Evolutionary conservation across 352 stramenopile genomes (phyloP), one percentile per base, ranked within the genome.

Genomic region (Globisporangium radiosum): DNA sequence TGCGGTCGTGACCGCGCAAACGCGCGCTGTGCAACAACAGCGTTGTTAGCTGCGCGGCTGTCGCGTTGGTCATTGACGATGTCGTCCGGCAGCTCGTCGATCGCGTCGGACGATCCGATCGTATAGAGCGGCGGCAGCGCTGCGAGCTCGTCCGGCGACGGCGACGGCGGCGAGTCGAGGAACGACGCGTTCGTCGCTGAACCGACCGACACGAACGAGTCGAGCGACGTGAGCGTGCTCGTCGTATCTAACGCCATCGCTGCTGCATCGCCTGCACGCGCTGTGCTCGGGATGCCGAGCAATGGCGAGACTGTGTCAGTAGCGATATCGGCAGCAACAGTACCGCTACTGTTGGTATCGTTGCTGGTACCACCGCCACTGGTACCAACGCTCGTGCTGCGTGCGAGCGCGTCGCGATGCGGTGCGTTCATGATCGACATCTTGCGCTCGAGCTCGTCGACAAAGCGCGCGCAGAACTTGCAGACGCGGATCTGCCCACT

Each of bases 381-480:
- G 48, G 14, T 37, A 10, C 45, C 45, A 7, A 33, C 14, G 10
- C 51, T 63, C 40, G 39, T 63, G 13, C 57, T 53, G n/a, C 57
- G 57, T 39, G 50, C 56, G 51, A 63, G 57, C 4, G 57, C 57
- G 5, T 17, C 51, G 51, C 57, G 57, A 7, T 57, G 57, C 45
- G 17, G 45, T 3, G 48, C 60, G 19, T 56, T 50, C 45, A 17
- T 54, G 19, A 71, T 42, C 37, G 60, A 37, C 62, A 64, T 62
- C 54, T 80, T 80, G 13, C 68, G 68, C 39, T 75, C 69, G 19
- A 73, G 63, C 15, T 70, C 66, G n/a, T 70, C 63, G 33, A 81
- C 68, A 38, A 83, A 88, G 43, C 69, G 63, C 25, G 72, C 66
- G 52, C 85, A 95, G 45, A 90, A 88, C 25, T 86, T 85, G 64